Conservation (phyloP, 1,284 basidiomycete species). For the Ceratobasidium sp. region DNA sequence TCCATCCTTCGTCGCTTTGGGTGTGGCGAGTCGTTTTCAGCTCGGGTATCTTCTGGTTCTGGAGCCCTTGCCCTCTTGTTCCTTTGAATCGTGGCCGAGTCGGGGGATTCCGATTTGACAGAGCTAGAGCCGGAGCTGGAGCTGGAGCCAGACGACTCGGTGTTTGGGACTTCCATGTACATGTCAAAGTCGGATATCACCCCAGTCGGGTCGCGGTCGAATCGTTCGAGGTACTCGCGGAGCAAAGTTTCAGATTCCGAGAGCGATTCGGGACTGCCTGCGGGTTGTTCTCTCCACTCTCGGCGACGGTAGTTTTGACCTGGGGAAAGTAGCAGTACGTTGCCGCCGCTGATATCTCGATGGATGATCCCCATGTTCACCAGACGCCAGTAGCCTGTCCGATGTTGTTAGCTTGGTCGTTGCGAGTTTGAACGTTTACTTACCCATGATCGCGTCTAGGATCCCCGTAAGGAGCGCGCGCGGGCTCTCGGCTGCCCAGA, state of each 20-base stretch:
- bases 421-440: not conserved
- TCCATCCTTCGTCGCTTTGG: conserved; percentile 1
- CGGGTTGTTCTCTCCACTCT: not conserved
- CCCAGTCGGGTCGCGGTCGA: conserved; percentile 13
- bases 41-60: not conserved
- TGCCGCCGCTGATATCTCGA: conserved; percentile 38
- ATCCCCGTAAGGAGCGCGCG: conserved; percentile 16
- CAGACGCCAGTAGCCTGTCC: conserved; percentile 34
- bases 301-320: not conserved
- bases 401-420: not conserved
- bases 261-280: not conserved
- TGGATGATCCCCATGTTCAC: conserved; percentile 31
- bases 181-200: conserved; percentile 23
- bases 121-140: no score
- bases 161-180: not conserved
- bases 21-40: not conserved
- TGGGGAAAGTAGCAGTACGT: conserved; percentile 14
- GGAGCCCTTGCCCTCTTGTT: not conserved
- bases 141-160: not conserved
- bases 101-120: not conserved
- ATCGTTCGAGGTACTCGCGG: not conserved
- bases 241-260: conserved; percentile 14
- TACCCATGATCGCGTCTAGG: conserved; percentile 23
- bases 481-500: conserved; percentile 8
- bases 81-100: not conserved